Percentiles rank a stretch among this genome's conserved stretches.
Conservation (phyloP, 306 rosid species). For the Inga laurina region DNA sequence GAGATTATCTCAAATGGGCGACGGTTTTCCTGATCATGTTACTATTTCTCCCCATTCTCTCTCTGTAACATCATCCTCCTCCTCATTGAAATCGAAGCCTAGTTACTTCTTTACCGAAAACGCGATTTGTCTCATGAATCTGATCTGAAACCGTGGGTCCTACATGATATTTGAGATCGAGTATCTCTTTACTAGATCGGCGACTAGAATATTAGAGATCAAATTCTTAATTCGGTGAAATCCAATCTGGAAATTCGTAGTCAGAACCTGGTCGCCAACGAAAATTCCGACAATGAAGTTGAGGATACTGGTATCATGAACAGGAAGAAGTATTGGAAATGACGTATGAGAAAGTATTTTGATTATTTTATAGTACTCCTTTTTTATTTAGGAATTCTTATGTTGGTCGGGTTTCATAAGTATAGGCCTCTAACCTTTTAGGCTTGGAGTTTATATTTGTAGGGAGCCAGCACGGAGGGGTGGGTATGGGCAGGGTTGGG, state of each 20-base stretch:
- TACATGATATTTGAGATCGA: slow-evolving; percentile 53
- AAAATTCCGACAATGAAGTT: too few species aligned
- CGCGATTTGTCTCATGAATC: slow-evolving; percentile 47
- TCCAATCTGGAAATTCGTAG: slow-evolving; percentile 63
- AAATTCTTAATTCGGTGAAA: slow-evolving; percentile 50
- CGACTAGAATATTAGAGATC: slow-evolving; percentile 61
- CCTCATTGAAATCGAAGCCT: slow-evolving; percentile 1
- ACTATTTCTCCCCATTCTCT: slow-evolving; percentile 16
- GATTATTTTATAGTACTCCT: neutral
- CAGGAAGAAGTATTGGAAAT: too few species aligned
- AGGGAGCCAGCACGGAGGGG: neutral
- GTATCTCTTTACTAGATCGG: slow-evolving; percentile 59
- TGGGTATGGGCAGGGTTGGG: too few species aligned
- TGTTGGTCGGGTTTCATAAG: neutral
- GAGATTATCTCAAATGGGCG: slow-evolving; percentile 52
- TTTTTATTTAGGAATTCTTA: neutral
- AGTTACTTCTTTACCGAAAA: slow-evolving; percentile 39
- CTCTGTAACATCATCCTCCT: neutral
- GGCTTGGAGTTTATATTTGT: neutral
- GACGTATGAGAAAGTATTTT: neutral
- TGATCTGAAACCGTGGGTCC: slow-evolving; percentile 64
- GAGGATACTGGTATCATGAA: too few species aligned
- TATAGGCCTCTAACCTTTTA: neutral
- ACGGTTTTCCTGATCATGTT: slow-evolving; percentile 21
- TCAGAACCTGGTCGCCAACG: slow-evolving; percentile 7